phyloP scores from a whole-genome alignment of 2,329 filamentous ascomycete species.

The Fusarium sp. region DNA sequence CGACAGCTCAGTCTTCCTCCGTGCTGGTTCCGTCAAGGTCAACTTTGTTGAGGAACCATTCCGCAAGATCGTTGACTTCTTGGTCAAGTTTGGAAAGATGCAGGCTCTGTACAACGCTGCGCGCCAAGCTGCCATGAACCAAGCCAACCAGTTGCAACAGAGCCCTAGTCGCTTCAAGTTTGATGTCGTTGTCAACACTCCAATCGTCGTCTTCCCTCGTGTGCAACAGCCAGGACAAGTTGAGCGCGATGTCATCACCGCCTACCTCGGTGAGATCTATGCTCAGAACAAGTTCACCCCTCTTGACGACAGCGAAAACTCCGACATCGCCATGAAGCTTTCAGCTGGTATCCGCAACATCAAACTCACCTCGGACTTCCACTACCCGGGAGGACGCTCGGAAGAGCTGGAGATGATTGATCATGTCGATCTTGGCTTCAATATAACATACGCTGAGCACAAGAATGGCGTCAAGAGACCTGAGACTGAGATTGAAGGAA shows the following conservation, averaged over 20 bases:
- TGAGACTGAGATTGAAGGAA: conserved; percentile 90
- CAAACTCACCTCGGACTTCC: conserved; percentile 86
- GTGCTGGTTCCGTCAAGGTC: conserved; percentile 94
- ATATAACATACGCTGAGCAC: conserved; percentile 92
- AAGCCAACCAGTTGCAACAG: conserved; percentile 93
- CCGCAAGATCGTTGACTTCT: conserved; percentile 96
- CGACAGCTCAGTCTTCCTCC: conserved; percentile 88
- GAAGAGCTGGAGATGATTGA: conserved; percentile 98
- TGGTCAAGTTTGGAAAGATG: conserved; percentile 99
- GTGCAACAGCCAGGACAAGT: conserved; percentile 75
- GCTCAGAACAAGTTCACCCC: conserved; percentile 92
- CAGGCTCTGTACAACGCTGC: conserved; percentile 98
- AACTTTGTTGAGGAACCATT: conserved; percentile 98
- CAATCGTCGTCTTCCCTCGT: conserved; percentile 94
- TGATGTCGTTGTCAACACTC: conserved; percentile 91
- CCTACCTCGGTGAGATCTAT: conserved; percentile 96
- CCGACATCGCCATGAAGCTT: conserved; percentile 86
- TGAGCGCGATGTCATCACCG: conserved; percentile 85
- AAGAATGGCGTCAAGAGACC: conserved; percentile 79
- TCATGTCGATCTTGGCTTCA: conserved; percentile 93
- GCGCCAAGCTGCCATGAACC: conserved; percentile 90
- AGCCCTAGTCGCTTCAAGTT: conserved; percentile 92
- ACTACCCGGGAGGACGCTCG: conserved; percentile 75
- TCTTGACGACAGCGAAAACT: conserved; percentile 78
- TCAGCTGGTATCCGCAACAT: conserved; percentile 93